Conservation (phyloP, 495 filamentous ascomycete species). For the Glarea lozoyensis region DNA sequence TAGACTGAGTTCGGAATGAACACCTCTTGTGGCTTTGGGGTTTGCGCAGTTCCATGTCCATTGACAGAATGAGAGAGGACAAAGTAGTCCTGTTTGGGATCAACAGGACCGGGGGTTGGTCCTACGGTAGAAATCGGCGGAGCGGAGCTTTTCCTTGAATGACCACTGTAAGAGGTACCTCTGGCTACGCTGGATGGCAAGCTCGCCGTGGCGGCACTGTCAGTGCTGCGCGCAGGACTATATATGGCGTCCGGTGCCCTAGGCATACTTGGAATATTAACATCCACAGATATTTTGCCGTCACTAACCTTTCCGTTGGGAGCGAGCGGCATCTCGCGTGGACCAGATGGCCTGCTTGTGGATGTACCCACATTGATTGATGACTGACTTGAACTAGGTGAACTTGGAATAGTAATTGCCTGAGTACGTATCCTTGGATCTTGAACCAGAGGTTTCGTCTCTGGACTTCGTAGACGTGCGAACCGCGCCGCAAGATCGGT, state of each 20-base stretch:
- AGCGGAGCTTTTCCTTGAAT: constrained; percentile 33
- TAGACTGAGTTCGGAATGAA: constrained; percentile 49
- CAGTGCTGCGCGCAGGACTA: constrained; percentile 47
- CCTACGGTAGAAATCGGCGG: constrained; percentile 25
- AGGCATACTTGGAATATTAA: constrained; percentile 47
- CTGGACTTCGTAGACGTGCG: constrained; percentile 40
- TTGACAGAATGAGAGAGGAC: constrained; percentile 23
- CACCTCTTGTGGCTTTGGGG: constrained; percentile 10
- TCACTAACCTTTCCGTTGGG: constrained; percentile 4
- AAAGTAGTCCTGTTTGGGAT: constrained; percentile 24
- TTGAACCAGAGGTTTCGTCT: constrained; percentile 15
- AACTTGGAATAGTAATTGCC: constrained; percentile 18
- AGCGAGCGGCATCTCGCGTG: constrained; percentile 51
- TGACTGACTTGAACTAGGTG: constrained; percentile 1
- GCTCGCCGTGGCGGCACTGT: constrained; percentile 40
- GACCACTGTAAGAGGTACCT: constrained; percentile 38
- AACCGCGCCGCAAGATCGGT: constrained; percentile 49
- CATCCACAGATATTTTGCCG: constrained; percentile 39
- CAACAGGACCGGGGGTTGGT: constrained; percentile 9
- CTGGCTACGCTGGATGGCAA: constrained; percentile 40
- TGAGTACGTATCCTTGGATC: constrained; percentile 33
- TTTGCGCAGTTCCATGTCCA: constrained; percentile 10
- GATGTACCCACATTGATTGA: not conserved
- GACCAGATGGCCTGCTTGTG: constrained; percentile 35
- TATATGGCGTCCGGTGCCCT: constrained; percentile 79